phyloP scores from a whole-genome alignment of 2,329 filamentous ascomycete species.

The Escovopsis weberi region DNA sequence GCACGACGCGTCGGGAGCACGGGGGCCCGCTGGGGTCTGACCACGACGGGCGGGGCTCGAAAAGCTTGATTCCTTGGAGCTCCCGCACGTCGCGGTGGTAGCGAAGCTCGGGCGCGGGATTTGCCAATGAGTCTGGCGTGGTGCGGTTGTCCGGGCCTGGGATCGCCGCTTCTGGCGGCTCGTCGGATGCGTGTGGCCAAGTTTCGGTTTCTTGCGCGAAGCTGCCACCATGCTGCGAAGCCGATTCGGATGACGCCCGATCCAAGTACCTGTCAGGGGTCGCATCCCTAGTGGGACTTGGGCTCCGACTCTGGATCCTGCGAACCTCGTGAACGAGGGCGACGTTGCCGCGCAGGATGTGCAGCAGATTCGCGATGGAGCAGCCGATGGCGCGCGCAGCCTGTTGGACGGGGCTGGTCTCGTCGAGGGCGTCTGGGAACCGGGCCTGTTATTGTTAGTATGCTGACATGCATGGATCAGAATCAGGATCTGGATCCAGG shows the following conservation, averaged over 20 bases:
- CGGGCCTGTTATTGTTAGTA: background rate
- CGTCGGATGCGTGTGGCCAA: no score
- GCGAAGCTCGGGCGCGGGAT: background rate
- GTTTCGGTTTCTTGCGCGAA: no score
- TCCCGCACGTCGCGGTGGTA: background rate
- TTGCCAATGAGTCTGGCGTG: background rate
- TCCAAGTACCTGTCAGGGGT: no score
- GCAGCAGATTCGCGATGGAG: background rate
- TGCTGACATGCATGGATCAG: background rate
- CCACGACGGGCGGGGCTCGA: background rate
- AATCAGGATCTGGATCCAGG: no score
- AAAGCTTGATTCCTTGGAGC: background rate
- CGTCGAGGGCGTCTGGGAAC: no score
- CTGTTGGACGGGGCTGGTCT: background rate
- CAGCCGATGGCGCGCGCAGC: background rate
- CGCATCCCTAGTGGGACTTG: no score
- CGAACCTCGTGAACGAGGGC: background rate
- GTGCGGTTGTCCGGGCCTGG: no score
- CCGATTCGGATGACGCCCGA: no score
- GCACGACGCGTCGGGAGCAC: constrained; percentile 9
- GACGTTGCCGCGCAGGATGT: constrained; percentile 1
- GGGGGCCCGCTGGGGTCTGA: background rate
- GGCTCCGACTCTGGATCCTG: no score
- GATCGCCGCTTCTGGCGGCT: no score
- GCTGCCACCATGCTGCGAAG: no score